Evolutionary conservation across 2,329 filamentous ascomycete species (phyloP), one percentile per base, ranked within the genome.

Genomic region (Diaporthe citri): DNA sequence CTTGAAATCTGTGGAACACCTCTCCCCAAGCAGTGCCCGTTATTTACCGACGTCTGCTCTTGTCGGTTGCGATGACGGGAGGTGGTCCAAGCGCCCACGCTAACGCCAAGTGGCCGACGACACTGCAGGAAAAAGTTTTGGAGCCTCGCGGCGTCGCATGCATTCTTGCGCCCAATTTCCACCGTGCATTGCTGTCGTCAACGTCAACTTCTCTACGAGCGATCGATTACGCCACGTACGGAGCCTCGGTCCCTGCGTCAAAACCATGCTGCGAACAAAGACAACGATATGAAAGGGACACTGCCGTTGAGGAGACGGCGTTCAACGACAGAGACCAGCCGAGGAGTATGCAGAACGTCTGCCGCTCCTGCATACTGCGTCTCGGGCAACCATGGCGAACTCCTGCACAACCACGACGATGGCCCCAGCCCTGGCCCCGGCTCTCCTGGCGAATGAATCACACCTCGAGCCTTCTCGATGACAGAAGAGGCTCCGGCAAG

Each of bases 281-380:
- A 56, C 15, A 48, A 52, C 55, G 73, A 72, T 76, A 76, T 76
- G 75, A 75, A 48, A 71, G 62, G 51, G 56, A 51, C 34, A 15
- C 36, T 73, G 72, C 73, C 72, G 75, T 59, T 76, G 48, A 72
- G 39, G 28, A 72, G 69, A 73, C 75, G 73, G 75, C 62, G 57
- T 73, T 52, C 70, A 73, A 52, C 51, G 9, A 76, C 31, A 60
- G 55, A 73, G 69, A 52, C 62, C 41, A 55, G 36, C 62, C 51
- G 73, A 71, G 55, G 70, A 76, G 69, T 69, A 76, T 76, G 75
- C 75, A 75, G 73, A 59, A 73, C 76, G 74, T 64, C 71, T 76
- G 74, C 73, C 75, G 69, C 56, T 71, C 62, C 46, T 76, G 70
- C 71, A 72, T 74, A 41, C 72, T 75, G 67, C 74, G 74, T 70